Conservation (phyloP, 2,329 filamentous ascomycete species). For the Alternaria sp. region DNA sequence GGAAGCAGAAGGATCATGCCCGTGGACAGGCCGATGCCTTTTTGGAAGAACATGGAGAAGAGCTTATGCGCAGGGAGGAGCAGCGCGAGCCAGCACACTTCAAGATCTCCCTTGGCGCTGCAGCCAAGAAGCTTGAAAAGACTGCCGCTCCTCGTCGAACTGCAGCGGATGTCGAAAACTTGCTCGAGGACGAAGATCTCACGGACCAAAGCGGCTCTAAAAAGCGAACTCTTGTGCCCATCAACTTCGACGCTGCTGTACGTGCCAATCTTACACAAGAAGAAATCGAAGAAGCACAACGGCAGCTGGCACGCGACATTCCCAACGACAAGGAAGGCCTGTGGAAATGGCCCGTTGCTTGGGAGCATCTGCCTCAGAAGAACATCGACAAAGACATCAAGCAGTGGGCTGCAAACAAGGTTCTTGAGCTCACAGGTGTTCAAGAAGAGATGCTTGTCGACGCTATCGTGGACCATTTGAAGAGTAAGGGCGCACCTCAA, state of each 20-base stretch:
- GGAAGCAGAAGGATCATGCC: constrained; percentile 78
- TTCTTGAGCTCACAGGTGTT: constrained; percentile 94
- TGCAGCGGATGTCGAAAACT: constrained; percentile 90
- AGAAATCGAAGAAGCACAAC: constrained; percentile 82
- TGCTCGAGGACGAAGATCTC: constrained; percentile 89
- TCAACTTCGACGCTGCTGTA: constrained; percentile 56
- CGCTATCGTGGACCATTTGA: constrained; percentile 86
- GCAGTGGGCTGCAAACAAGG: constrained; percentile 97
- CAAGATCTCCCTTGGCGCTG: constrained; percentile 88
- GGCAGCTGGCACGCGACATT: constrained; percentile 86
- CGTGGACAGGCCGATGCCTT: constrained; percentile 89
- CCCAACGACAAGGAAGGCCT: constrained; percentile 84
- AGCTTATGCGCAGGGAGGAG: constrained; percentile 62
- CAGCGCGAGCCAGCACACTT: constrained; percentile 72
- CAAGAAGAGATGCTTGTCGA: constrained; percentile 96
- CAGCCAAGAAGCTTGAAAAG: constrained; percentile 75
- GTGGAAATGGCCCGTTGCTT: constrained; percentile 92
- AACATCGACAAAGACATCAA: constrained; percentile 85
- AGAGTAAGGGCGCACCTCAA: constrained; percentile 75
- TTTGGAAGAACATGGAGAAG: constrained; percentile 82
- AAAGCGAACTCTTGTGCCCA: constrained; percentile 71
- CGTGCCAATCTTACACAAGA: constrained; percentile 75
- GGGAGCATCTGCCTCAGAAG: constrained; percentile 85
- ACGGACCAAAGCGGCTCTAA: constrained; percentile 69
- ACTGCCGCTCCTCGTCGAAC: constrained; percentile 72